Percentiles rank a stretch among this genome's conserved stretches.
Conservation (phyloP, 2,329 filamentous ascomycete species). For the Dichotomopilus funicola region DNA sequence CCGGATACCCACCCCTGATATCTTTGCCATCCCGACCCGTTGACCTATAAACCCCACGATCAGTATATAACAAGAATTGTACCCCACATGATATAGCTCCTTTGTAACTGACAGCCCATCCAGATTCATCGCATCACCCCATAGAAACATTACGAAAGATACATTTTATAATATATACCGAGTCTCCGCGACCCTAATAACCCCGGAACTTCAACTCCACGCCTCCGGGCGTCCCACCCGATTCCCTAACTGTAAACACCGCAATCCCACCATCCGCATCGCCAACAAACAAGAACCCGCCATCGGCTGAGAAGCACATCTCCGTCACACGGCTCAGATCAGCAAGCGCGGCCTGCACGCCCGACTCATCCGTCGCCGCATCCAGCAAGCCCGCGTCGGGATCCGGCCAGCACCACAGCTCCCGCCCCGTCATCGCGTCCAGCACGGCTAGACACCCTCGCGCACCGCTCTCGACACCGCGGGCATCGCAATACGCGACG, state of each 20-base stretch:
- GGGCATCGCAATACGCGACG: constrained; percentile 35
- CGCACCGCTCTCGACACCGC: constrained; percentile 28
- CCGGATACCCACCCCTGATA: no score
- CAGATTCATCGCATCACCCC: neutral
- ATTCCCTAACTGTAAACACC: constrained; percentile 32
- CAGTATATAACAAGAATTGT: no score
- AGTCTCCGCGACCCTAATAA: neutral
- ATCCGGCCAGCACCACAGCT: constrained; percentile 36
- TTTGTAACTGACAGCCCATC: no score
- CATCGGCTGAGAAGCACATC: constrained; percentile 34
- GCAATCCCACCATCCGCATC: constrained; percentile 30
- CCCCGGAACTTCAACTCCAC: neutral
- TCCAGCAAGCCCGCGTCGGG: constrained; percentile 22
- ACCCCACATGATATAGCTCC: no score
- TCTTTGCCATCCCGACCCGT: no score
- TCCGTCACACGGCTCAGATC: constrained; percentile 33
- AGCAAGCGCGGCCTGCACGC: constrained; percentile 28
- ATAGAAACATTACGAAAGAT: no score
- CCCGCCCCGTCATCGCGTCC: constrained; percentile 32
- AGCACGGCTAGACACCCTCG: constrained; percentile 32
- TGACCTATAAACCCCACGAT: no score
- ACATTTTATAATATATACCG: no score
- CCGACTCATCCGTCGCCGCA: constrained; percentile 20
- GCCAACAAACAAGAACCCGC: constrained; percentile 32
- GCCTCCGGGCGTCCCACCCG: neutral